A percentile compares a stretch with the other conserved stretches of the same genome.
These are phyloP conservation scores for Fusarium duplospermum DNA, from an alignment of 2,329 filamentous ascomycete species.

Conservation along the genomic window DNA sequence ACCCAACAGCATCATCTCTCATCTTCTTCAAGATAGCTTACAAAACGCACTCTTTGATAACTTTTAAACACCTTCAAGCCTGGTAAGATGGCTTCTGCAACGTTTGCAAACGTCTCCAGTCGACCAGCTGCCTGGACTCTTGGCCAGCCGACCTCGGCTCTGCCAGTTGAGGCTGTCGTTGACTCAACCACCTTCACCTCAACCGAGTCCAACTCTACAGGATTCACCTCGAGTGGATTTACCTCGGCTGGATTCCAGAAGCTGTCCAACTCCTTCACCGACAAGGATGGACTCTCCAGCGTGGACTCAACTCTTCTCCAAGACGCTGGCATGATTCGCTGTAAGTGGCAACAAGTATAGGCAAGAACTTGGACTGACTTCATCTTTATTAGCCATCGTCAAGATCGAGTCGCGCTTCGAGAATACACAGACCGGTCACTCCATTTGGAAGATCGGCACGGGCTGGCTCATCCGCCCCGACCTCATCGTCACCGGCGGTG, in stretches of 20 bases:
- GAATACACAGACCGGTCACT: conserved; percentile 4
- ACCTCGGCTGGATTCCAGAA: conserved; percentile 3
- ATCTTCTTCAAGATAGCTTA: neutral
- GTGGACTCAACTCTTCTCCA: neutral
- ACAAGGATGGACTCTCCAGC: neutral
- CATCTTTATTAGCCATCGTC: conserved; percentile 13
- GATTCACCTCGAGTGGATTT: neutral
- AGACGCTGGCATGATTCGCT: conserved; percentile 2
- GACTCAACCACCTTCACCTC: neutral
- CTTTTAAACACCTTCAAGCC: neutral
- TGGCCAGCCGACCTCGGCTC: conserved; percentile 6
- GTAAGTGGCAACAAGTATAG: neutral
- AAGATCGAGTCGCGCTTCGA: conserved; percentile 33
- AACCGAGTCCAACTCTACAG: neutral
- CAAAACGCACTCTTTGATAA: neutral
- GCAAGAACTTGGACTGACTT: neutral
- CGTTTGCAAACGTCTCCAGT: neutral
- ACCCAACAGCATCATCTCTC: neutral
- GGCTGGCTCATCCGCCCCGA: conserved; percentile 27
- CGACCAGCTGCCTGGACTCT: conserved; percentile 22
- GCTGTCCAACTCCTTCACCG: neutral
- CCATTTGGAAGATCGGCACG: conserved; percentile 34
- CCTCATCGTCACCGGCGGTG: conserved; percentile 23
- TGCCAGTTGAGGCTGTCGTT: neutral
- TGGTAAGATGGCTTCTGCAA: conserved; percentile 1